Conservation (phyloP, 148 eudicot species). For the Fallopia convolvulus region DNA sequence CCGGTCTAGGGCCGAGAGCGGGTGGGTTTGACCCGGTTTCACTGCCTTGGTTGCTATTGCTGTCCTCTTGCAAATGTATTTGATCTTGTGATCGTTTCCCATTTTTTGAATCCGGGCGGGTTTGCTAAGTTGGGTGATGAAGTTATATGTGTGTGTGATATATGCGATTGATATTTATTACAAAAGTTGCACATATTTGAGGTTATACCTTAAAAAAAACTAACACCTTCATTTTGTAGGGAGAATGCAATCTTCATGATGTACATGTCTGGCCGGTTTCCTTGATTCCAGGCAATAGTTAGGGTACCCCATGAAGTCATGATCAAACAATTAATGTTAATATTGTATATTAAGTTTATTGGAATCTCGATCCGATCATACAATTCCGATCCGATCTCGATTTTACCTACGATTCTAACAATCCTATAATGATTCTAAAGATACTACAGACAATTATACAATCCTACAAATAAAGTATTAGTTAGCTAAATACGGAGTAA, state of each 20-base stretch:
- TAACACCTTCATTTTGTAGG: neutral
- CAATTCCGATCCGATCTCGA: too few relatives aligned
- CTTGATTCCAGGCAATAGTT: constrained; percentile 1
- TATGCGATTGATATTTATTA: neutral
- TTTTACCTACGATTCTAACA: too few relatives aligned
- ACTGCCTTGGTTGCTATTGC: constrained; percentile 38
- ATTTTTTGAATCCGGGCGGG: neutral
- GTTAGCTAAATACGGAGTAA: too few relatives aligned
- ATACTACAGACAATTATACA: too few relatives aligned
- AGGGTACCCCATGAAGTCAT: neutral
- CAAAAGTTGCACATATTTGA: neutral
- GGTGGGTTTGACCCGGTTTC: constrained; percentile 27
- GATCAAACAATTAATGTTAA: neutral
- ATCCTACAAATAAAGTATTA: too few relatives aligned
- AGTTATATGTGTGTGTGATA: neutral
- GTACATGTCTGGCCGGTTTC: neutral
- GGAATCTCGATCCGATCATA: too few relatives aligned
- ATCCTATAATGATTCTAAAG: too few relatives aligned
- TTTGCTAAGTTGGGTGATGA: neutral
- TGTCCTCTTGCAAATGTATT: constrained; percentile 34
- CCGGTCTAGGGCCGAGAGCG: constrained; percentile 42
- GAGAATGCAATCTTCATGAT: constrained; percentile 4
- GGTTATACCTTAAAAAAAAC: neutral
- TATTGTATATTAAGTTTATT: too few relatives aligned
- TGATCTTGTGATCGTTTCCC: constrained; percentile 3